Base-by-base conservation (phyloP, 2,329 filamentous ascomycete species). In the Coniella lustricola region DNA sequence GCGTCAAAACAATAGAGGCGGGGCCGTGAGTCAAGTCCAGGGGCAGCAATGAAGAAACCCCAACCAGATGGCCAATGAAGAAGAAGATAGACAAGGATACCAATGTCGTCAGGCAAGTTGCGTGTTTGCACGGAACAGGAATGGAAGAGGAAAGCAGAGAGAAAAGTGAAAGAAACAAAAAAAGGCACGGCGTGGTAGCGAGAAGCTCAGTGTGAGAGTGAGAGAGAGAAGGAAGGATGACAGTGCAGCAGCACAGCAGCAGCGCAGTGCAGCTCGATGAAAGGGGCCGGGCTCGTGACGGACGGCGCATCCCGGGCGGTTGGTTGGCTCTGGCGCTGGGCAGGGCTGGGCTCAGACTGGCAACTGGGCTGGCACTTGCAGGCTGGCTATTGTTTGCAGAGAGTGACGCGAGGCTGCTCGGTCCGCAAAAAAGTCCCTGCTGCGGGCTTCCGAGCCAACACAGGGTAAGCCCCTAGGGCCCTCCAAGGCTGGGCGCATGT, bases 51-150 rank as follows among this genome's bases (percentile, higher is more conserved):
- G n/a, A 44, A 39, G 36, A 39, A n/a, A 17, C 29, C 35, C 25
- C 31, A 25, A 36, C 35, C 35, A 36, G 25, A 33, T 25, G 35
- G 16, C 31, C 9, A 25, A 38, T 40, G 35, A 47, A 36, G 38
- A 38, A 48, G 34, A 33, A 35, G 22, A 38, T 41, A 16, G 22
- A 4, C n/a, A n/a, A 21, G 33, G 20, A 9, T 18, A 48, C 25
- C 29, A 39, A 36, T n/a, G 25, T 42, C 40, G 40, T 33, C 22
- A 41, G 44, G 45, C 49, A 44, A 44, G 49, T 48, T 51, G 49
- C 49, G 39, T 44, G 49, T 22, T n/a, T 40, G 49, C 20, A 38
- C 34, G 18, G 16, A 38, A 21, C 31, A 37, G 43, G 21, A 44
- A 31, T 44, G 7, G 22, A 21, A 32, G 31, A 25, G 25, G 22